Conservation (phyloP, 805 yeast genomes). For the Saccharomycopsis malanga region DNA sequence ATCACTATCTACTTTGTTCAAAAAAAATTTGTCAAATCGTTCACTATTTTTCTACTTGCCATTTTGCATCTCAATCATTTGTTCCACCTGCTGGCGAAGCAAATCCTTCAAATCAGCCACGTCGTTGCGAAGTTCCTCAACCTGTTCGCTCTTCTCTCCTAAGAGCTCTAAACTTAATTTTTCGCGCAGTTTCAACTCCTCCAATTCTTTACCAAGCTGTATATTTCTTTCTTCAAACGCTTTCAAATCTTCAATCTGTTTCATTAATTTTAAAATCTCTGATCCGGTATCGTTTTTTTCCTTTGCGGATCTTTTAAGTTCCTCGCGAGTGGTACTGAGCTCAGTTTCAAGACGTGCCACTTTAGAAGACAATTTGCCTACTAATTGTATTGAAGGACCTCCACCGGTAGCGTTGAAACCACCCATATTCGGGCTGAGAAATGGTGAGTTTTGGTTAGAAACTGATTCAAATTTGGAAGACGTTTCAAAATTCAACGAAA, state of each 20-base stretch:
- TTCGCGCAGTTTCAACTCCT: slow-evolving; percentile 33
- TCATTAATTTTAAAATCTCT: slow-evolving; percentile 56
- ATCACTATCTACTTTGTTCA: too few relatives aligned
- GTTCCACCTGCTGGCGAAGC: slow-evolving; percentile 78
- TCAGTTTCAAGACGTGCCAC: slow-evolving; percentile 80
- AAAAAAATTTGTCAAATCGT: too few relatives aligned
- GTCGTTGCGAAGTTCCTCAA: slow-evolving; percentile 81
- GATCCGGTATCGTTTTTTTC: slow-evolving; percentile 64
- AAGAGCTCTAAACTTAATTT: slow-evolving; percentile 40
- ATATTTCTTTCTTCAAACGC: slow-evolving; percentile 30
- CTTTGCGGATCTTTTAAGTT: slow-evolving; percentile 41
- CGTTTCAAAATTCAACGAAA: slow-evolving; percentile 17
- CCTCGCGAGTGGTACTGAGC: slow-evolving; percentile 55
- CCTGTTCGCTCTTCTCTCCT: slow-evolving; percentile 83
- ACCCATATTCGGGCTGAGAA: slow-evolving; percentile 15
- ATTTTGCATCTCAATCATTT: slow-evolving; percentile 60
- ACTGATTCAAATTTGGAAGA: slow-evolving; percentile 14
- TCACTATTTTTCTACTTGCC: not conserved
- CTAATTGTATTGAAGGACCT: slow-evolving; percentile 43
- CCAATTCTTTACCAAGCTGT: slow-evolving; percentile 29
- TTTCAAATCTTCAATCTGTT: slow-evolving; percentile 43
- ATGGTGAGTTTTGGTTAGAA: slow-evolving; percentile 18
- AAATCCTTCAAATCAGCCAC: slow-evolving; percentile 83
- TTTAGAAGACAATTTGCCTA: slow-evolving; percentile 68
- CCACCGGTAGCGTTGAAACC: not conserved